Evolutionary conservation across 2,329 filamentous ascomycete genomes (phyloP).

Genomic region (Hirsutella rhossiliensis): DNA sequence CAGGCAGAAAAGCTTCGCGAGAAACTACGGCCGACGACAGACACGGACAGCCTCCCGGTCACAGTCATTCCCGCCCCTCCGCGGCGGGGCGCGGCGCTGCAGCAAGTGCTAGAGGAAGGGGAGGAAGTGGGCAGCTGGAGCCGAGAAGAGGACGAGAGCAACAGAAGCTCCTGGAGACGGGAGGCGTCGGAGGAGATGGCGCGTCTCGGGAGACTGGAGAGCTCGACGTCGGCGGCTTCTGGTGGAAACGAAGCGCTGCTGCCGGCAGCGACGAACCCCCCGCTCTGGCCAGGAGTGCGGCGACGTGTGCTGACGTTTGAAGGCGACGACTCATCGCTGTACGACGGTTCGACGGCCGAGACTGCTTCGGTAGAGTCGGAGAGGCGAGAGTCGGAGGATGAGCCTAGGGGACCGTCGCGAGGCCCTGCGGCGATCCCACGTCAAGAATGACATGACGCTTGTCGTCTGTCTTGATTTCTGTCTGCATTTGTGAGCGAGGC

Average conservation of each 20-base stretch:
- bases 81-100: constrained; percentile 42
- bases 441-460: background rate
- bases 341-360: constrained; percentile 14
- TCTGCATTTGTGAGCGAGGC: constrained; percentile 1
- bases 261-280: constrained; percentile 22
- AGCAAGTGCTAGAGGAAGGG: constrained; percentile 45
- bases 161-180: constrained; percentile 11
- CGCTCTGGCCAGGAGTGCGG: constrained; percentile 30
- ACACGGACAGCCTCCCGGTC: constrained; percentile 43
- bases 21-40: constrained; percentile 37
- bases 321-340: constrained; percentile 20
- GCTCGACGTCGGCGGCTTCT: constrained; percentile 7
- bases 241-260: constrained; percentile 14
- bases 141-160: constrained; percentile 6
- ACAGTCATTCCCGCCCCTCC: constrained; percentile 50
- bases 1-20: constrained; percentile 50
- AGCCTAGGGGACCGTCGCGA: constrained; percentile 1
- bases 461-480: background rate
- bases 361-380: constrained; percentile 15
- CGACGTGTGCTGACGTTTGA: constrained; percentile 16
- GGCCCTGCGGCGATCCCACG: background rate
- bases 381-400: constrained; percentile 14
- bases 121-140: constrained; percentile 20
- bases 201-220: constrained; percentile 9
- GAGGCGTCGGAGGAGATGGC: constrained; percentile 1